phyloP scores from a whole-genome alignment of 2,329 filamentous ascomycete genomes.

The Colletotrichum agaves region DNA sequence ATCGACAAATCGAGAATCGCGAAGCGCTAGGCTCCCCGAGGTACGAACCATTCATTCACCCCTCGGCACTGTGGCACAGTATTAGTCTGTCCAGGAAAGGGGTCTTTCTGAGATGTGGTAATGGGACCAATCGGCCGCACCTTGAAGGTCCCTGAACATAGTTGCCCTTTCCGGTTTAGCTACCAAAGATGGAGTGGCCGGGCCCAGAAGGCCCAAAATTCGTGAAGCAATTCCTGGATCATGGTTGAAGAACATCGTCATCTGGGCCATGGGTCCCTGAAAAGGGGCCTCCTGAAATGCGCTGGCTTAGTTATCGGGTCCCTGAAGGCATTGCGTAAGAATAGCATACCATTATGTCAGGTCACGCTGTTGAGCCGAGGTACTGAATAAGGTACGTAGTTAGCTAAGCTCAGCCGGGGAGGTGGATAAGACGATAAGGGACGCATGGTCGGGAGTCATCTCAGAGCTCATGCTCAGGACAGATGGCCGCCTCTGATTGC shows the following conservation, averaged over 20 bases:
- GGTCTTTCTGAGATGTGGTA: slow-evolving; percentile 15
- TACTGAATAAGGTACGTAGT: background rate
- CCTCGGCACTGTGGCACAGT: no score
- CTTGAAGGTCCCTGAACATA: background rate
- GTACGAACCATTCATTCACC: no score
- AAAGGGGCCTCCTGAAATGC: background rate
- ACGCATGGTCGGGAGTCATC: no score
- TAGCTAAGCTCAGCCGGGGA: background rate
- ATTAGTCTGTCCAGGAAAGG: background rate
- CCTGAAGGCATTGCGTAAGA: background rate
- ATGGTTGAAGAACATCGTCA: slow-evolving; percentile 32
- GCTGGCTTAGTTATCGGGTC: background rate
- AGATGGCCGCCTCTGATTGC: background rate
- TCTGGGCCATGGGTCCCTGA: slow-evolving; percentile 13
- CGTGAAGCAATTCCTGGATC: slow-evolving; percentile 24
- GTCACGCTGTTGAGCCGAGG: background rate
- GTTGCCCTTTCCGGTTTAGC: slow-evolving; percentile 20
- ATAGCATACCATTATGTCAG: slow-evolving; percentile 12
- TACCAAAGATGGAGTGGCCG: slow-evolving; percentile 34
- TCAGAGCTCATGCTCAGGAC: no score
- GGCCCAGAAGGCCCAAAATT: slow-evolving; percentile 5
- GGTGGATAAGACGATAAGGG: slow-evolving; percentile 4
- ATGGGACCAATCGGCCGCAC: background rate
- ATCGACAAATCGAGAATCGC: no score
- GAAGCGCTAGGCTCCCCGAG: no score